These are phyloP conservation scores for Loxodes magnus DNA, from an alignment of 73 alveolate species.

Conservation along the genomic window DNA sequence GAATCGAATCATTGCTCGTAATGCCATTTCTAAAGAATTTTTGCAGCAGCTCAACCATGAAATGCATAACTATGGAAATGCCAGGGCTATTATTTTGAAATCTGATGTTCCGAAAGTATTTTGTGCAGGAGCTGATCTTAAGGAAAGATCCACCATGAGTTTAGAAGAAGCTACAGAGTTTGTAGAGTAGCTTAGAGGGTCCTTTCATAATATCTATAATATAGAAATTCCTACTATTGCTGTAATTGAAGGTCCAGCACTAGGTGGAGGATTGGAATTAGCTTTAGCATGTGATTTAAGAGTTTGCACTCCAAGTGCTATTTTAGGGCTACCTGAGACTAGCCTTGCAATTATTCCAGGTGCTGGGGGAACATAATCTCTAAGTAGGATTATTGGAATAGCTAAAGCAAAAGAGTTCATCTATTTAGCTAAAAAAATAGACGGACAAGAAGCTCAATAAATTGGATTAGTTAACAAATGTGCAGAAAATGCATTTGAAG, in stretches of 20 bases:
- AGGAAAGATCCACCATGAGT: slow-evolving; percentile 72
- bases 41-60: too few relatives aligned
- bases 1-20: too few relatives aligned
- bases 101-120: slow-evolving; percentile 28
- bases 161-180: slow-evolving; percentile 49
- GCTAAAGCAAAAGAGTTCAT: slow-evolving; percentile 89
- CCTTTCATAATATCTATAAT: slow-evolving; percentile 48
- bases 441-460: slow-evolving; percentile 70
- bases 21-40: too few relatives aligned
- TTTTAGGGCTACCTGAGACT: slow-evolving; percentile 89
- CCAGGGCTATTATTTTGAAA: slow-evolving; percentile 21
- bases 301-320: slow-evolving; percentile 68
- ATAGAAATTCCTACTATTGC: slow-evolving; percentile 82
- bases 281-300: slow-evolving; percentile 89
- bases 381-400: slow-evolving; percentile 73
- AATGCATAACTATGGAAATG: too few relatives aligned
- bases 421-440: slow-evolving; percentile 64
- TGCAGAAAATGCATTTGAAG: slow-evolving; percentile 41
- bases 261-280: slow-evolving; percentile 97
- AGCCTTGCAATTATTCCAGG: slow-evolving; percentile 95
- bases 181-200: slow-evolving; percentile 45
- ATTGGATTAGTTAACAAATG: slow-evolving; percentile 75
- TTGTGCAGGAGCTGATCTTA: slow-evolving; percentile 90
- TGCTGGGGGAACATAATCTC: slow-evolving; percentile 93
- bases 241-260: slow-evolving; percentile 84